Evolutionary conservation across 148 eudicot genomes (phyloP).

Genomic region (Rhododendron molle): DNA sequence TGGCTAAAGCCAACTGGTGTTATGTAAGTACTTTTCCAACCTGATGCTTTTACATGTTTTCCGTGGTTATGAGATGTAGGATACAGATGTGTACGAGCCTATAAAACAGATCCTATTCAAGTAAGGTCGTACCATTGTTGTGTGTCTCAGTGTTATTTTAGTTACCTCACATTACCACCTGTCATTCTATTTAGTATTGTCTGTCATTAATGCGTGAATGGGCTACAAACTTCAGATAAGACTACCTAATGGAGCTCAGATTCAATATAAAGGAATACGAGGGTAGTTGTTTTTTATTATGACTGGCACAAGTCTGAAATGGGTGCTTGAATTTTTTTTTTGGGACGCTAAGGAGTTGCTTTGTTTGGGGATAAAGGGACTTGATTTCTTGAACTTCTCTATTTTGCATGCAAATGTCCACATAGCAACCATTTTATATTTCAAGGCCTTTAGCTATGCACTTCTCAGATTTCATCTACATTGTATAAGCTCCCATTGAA

Average conservation of each 20-base stretch:
- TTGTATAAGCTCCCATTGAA: neutral
- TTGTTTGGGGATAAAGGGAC: neutral
- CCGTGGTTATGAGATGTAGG: neutral
- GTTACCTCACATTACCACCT: neutral
- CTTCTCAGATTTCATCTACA: neutral
- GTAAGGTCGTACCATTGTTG: neutral
- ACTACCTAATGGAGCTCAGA: neutral
- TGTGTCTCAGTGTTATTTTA: neutral
- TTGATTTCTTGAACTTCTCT: neutral
- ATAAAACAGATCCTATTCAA: neutral
- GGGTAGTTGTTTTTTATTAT: neutral
- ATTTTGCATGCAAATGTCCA: neutral
- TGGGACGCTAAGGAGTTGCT: neutral
- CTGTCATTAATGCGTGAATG: neutral
- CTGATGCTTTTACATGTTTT: slow-evolving; percentile 2
- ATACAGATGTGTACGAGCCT: neutral
- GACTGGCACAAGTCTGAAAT: neutral
- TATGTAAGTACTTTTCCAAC: slow-evolving; percentile 52
- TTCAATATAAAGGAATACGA: neutral
- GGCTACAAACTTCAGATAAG: neutral
- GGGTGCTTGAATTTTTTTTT: neutral
- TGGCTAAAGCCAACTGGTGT: slow-evolving; percentile 93
- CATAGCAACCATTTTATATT: neutral
- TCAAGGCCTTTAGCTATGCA: neutral
- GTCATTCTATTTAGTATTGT: neutral